Evolutionary conservation across 2,329 filamentous ascomycete genomes (phyloP), one percentile per base, ranked within the genome.

Genomic region (Gnomoniopsis sp.): DNA sequence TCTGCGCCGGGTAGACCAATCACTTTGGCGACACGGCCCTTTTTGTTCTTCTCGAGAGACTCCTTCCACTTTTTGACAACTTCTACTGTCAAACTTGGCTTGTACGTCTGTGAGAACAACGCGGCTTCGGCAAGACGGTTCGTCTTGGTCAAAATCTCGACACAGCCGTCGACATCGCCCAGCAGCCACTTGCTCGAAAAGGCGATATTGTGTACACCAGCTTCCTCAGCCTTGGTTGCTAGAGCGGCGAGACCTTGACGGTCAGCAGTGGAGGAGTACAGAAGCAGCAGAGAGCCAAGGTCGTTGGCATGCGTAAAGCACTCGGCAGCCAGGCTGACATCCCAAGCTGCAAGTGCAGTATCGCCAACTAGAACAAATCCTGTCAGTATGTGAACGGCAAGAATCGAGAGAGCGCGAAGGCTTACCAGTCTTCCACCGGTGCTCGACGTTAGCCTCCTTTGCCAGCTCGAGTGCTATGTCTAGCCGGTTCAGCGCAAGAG

Each of bases 91-190:
- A 87, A 73, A 63, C 88, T 93, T 0, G 95, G 95, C 77, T 93
- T 95, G 76, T 98, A 99, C 2, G 93, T 99, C 75, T 98, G 93
- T 4, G 91, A 86, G 72, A 98, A 96, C 30, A 99, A 80, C 0
- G 92, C 92, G 0, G 95, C 90, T 75, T 99, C 95, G 0, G 93
- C 88, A 38, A 87, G 76, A 49, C 95, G 84, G 65, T 88, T 88
- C 0, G 93, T 97, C 72, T 88, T 86, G 50, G 85, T 80, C 12
- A 99, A 83, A 7, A 96, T 82, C 58, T 91, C 86, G 22, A 93
- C 86, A 69, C 93, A 97, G 21, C 83, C 89, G 30, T 91, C 85
- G 0, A 96, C 78, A 68, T 98, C 91, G 19, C 88, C 90, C 2
- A 96, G 77, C 57, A 95, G 86, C 93, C 93, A 98, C 65, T 91